phyloP scores from a whole-genome alignment of 106 monocot genomes.

The Hemerocallis citrina region DNA sequence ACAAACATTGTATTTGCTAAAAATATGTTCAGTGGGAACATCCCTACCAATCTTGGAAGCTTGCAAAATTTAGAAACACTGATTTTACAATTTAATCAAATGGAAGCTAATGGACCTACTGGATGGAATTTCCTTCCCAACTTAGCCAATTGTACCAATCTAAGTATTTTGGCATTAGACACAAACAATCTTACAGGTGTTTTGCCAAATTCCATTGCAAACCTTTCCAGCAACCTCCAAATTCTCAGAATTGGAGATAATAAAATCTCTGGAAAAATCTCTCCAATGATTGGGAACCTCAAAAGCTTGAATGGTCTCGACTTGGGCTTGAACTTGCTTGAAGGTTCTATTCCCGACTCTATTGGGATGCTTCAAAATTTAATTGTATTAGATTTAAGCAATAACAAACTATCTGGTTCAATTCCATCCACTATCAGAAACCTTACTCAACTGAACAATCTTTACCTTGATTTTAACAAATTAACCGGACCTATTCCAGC shows the following conservation, averaged over 20 bases:
- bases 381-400: neutral
- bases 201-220: slow-evolving; percentile 10
- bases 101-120: slow-evolving; percentile 8
- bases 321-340: neutral
- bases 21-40: slow-evolving; percentile 15
- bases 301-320: slow-evolving; percentile 1
- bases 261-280: slow-evolving; percentile 13
- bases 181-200: slow-evolving; percentile 9
- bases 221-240: neutral
- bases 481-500: neutral
- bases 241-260: neutral
- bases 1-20: neutral
- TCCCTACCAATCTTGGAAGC: slow-evolving; percentile 16
- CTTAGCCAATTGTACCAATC: slow-evolving; percentile 7
- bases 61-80: slow-evolving; percentile 6
- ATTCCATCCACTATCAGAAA: slow-evolving; percentile 1
- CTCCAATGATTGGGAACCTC: slow-evolving; percentile 1
- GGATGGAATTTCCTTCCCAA: slow-evolving; percentile 22
- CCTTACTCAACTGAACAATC: neutral
- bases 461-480: neutral
- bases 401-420: neutral
- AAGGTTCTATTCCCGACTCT: neutral
- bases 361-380: neutral
- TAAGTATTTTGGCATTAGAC: neutral
- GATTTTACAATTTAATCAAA: slow-evolving; percentile 2